Evolutionary conservation across 192 early-diverging fungal species (phyloP), one percentile per base, ranked within the genome.

Genomic region (Mortierella antarctica): DNA sequence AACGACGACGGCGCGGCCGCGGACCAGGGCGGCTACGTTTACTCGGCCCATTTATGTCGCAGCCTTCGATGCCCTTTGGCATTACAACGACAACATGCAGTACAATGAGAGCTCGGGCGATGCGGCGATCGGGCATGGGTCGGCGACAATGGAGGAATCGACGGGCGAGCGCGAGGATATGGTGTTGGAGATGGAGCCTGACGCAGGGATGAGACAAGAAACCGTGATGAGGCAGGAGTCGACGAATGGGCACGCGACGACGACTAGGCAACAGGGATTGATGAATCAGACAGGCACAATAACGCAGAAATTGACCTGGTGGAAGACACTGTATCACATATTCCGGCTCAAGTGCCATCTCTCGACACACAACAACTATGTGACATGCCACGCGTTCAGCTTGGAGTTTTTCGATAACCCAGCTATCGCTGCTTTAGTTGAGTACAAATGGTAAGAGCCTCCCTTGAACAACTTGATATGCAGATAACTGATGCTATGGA

Each of bases 391-490:
- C 31, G 53, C 65, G 4, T 57, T 52, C 39, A 46, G 39, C 18
- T n/a, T 52, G 12, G 62, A 57, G 53, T 57, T 51, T 31, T 69
- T 69, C 52, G 74, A 63, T 23, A 68, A 76, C 46, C 74, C 74
- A 0, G 74, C 74, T 7, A 45, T 69, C 7, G 62, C 31, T 0
- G 67, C 66, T 8, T 23, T 76, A 5, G 21, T 76, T 5, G 21
- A 62, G 13, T 69, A 69, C 55, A 76, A 76, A 57, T 76, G 74
- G 69, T 70, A 62, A n/a, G n/a, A n/a, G n/a, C n/a, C n/a, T n/a
- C n/a, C n/a, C n/a, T n/a, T n/a, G n/a, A n/a, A n/a, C n/a, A n/a
- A n/a, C n/a, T n/a, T n/a, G n/a, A n/a, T n/a, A n/a, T n/a, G n/a
- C n/a, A 44, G 49, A 8, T 11, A 12, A n/a, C n/a, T n/a, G n/a